Base-by-base conservation (phyloP, 2,329 filamentous ascomycete genomes). In the Ophiocordyceps camponoti-leonardi region DNA sequence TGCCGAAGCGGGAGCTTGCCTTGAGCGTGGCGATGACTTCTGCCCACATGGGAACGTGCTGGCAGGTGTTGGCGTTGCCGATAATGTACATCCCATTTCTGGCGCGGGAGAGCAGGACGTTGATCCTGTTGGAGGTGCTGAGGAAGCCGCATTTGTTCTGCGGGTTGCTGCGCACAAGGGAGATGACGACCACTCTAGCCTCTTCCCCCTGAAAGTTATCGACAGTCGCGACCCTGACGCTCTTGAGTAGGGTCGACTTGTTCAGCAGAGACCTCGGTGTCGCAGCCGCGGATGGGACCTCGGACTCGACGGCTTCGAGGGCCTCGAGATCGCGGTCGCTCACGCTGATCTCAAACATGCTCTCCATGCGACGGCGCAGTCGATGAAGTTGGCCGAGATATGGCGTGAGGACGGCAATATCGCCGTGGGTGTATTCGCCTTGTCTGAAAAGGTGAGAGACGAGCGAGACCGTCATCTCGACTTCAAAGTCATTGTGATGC, bases 121-220 rank as follows among this genome's bases (percentile, higher is more conserved):
- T 83, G 58, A 86, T 77, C 0, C 81, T 71, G 51, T 86, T 83
- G 0, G 69, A 63, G 0, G 77, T 79, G 23, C 63, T 71, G 1
- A 88, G 63, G 48, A 87, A 88, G 0, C 83, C 83, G 18, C 72
- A 71, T 6, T 69, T 72, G 10, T 61, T 62, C 8, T 70, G 52
- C 0, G 57, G 49, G 51, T 88, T 88, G 60, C 81, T 84, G 39
- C 83, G 72, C 0, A 86, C 81, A 0, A 88, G 63, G 0, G 79
- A 83, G 0, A 87, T 64, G 3, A 88, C 65, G 0, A 88, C 67
- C 10, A 88, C 64, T 44, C 83, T 79, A 2, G 77, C 78, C 53
- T 88, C 82, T 54, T 88, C 82, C 0, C 83, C 83, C 52, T 88
- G 81, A 46, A 85, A 87, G 50, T 86, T 87, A 56, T 85, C 80